Evolutionary conservation across 306 rosid genomes (phyloP).

Genomic region (Vicia villosa): DNA sequence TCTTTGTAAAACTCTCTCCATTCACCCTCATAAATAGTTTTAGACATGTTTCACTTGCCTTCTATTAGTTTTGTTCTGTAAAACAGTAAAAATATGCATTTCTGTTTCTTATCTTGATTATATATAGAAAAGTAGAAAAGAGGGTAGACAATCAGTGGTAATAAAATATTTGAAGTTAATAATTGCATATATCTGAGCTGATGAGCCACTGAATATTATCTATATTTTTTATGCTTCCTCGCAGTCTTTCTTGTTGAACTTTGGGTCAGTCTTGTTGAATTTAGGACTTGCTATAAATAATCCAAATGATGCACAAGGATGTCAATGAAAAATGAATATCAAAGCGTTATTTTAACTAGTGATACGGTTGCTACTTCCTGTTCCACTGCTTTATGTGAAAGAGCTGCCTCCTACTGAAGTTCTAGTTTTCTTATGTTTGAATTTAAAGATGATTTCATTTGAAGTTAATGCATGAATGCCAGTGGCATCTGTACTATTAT

Average conservation of each 20-base stretch:
- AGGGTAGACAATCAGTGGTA: background rate
- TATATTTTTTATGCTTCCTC: slow-evolving; percentile 16
- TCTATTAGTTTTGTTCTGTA: slow-evolving; percentile 15
- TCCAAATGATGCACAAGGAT: slow-evolving; percentile 18
- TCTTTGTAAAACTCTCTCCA: slow-evolving; percentile 47
- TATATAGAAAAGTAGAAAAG: slow-evolving; percentile 25
- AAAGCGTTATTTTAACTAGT: slow-evolving; percentile 11
- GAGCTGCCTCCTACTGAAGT: slow-evolving; percentile 29
- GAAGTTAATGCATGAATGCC: slow-evolving; percentile 31
- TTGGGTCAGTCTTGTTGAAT: slow-evolving; percentile 5
- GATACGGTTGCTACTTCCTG: slow-evolving; percentile 27
- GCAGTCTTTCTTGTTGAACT: slow-evolving; percentile 19
- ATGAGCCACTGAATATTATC: slow-evolving; percentile 16
- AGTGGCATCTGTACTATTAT: slow-evolving; percentile 28
- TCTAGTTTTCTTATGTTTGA: slow-evolving; percentile 22
- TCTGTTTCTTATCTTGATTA: slow-evolving; percentile 17
- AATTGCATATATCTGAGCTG: slow-evolving; percentile 29
- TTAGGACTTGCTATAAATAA: slow-evolving; percentile 8
- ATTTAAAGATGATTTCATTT: slow-evolving; percentile 20
- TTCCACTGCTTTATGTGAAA: slow-evolving; percentile 20
- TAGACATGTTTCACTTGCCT: slow-evolving; percentile 26
- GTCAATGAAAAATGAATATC: slow-evolving; percentile 17
- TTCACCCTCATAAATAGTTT: slow-evolving; percentile 41
- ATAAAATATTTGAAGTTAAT: background rate
- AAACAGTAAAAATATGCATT: slow-evolving; percentile 27